Evolutionary conservation across 371 early-diverging fungal species (phyloP).

Genomic region (Mortierella sp.): DNA sequence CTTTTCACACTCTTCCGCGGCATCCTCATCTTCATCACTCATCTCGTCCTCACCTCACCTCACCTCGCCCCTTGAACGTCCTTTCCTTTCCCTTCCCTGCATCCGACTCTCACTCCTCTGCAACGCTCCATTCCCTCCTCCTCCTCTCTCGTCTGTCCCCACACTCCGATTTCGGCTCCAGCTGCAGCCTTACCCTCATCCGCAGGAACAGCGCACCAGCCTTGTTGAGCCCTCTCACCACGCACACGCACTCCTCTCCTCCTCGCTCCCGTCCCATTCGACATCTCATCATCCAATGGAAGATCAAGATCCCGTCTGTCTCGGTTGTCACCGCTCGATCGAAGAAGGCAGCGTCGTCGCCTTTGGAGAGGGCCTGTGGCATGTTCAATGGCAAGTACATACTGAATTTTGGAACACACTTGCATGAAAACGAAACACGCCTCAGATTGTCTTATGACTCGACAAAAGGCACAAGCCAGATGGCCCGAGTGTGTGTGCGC

Average conservation of each 20-base stretch:
- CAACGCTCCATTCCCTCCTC: no score
- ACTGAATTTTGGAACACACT: no score
- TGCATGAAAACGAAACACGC: not conserved
- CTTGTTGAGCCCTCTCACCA: not conserved
- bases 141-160: no score
- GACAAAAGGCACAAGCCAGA: slow-evolving; percentile 6
- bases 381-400: slow-evolving; percentile 80
- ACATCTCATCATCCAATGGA: slow-evolving; percentile 28
- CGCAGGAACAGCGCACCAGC: not conserved
- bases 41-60: no score
- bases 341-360: slow-evolving; percentile 88
- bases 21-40: no score
- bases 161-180: no score
- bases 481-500: slow-evolving; percentile 8
- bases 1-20: no score
- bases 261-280: not conserved
- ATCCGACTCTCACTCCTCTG: no score
- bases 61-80: no score
- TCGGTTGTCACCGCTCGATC: slow-evolving; percentile 78
- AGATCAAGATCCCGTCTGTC: slow-evolving; percentile 70
- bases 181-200: no score
- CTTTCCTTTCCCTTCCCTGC: no score
- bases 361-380: slow-evolving; percentile 88
- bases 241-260: not conserved
- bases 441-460: no score